Base-by-base conservation (phyloP, 192 early-diverging fungal genomes). In the Allomyces macrogynus region DNA sequence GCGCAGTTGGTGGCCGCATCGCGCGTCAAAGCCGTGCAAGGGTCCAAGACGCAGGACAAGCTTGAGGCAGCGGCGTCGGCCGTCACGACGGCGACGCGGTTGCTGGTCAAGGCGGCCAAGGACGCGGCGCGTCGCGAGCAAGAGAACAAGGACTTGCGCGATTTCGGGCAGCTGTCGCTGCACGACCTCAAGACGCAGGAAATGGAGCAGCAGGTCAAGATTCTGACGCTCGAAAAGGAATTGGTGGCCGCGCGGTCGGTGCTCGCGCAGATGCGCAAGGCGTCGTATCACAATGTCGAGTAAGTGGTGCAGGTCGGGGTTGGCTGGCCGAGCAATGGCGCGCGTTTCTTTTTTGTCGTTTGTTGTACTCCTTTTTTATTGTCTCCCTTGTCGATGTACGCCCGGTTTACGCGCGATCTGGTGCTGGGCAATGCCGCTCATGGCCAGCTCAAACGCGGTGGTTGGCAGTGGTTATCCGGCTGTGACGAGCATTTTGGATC, bases 171-270 rank as follows among this genome's bases (percentile, higher is more conserved):
- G 66, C 77, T 99, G 77, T 85, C 85, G 63, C 83, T 86, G 24
- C 88, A 93, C 74, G 92, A 99, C 73, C 89, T 93, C 75, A 95
- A 95, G 77, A 86, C 88, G 68, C 82, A 84, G 69, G 93, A 97
- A 73, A 99, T 97, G 95, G 89, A 94, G 67, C 93, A 95, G 75
- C 94, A 99, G 74, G 95, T 99, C 43, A 81, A 85, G 75, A 93
- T 99, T 63, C 78, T 97, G 68, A 90, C 95, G 75, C 78, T 97
- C 25, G 95, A 99, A 73, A 90, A 92, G 68, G 92, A 92, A 62
- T 75, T 99, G 64, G 80, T 78, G 24, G 77, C 85, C 64, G 93
- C 95, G 23, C 75, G 93, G 65, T 83, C 87, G 66, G 81, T 84
- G 43, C 74, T 99, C 49, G 93, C 89, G 18, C 93, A 95, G 78